Conservation (phyloP, 169 alveolate species). For the Eimeria praecox region DNA sequence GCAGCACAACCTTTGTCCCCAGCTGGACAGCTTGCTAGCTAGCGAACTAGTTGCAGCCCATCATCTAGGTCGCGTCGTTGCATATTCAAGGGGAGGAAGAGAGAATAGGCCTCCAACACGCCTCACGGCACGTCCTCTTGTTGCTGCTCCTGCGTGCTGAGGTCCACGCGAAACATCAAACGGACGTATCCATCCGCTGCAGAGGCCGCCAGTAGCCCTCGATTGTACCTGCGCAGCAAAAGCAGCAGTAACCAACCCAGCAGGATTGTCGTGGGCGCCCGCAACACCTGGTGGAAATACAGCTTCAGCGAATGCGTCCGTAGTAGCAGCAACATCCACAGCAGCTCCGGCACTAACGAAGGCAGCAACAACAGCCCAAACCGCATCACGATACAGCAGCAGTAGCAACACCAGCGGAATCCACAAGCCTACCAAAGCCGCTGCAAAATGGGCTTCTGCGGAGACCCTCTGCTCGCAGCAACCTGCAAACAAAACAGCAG, state of each 20-base stretch:
- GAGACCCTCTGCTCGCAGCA: not conserved
- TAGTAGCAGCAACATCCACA: not conserved
- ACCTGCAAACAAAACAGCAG: not conserved
- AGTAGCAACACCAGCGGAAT: not conserved
- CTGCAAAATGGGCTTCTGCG: slow-evolving; percentile 21
- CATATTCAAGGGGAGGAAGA: not conserved
- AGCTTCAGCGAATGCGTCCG: not conserved
- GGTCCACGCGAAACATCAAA: slow-evolving; percentile 5
- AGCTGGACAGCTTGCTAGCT: not conserved
- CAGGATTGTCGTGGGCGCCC: not conserved
- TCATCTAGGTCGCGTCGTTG: not conserved
- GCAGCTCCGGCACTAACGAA: not conserved
- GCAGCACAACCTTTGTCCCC: not conserved
- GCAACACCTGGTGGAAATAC: not conserved
- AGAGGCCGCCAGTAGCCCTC: slow-evolving; percentile 60
- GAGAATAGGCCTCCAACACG: not conserved
- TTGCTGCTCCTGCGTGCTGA: not conserved
- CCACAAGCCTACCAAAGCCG: slow-evolving; percentile 13
- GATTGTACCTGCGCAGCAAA: slow-evolving; percentile 19
- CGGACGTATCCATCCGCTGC: slow-evolving; percentile 53
- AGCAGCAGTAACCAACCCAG: not conserved
- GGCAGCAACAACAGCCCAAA: not conserved
- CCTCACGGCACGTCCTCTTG: not conserved
- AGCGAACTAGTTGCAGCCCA: not conserved
- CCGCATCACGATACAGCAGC: slow-evolving; percentile 23